Evolutionary conservation across 2,329 filamentous ascomycete genomes (phyloP), one percentile per base, ranked within the genome.

Genomic region (Fusarium sp.): DNA sequence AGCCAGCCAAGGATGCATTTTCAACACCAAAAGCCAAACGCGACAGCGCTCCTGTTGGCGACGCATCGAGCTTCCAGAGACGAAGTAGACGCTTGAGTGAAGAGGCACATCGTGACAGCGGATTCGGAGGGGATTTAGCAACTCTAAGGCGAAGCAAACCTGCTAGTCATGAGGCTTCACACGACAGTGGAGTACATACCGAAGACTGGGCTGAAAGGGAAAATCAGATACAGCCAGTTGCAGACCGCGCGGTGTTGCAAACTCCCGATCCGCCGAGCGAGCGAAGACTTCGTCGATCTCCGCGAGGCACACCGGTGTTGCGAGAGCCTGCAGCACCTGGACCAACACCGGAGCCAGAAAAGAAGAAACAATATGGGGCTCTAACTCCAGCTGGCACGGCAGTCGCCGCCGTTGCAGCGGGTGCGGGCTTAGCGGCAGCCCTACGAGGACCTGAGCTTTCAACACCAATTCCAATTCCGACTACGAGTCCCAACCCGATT

Each of bases 111-210:
- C 85, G 87, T 41, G 89, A 91, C 75, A 91, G 89, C 79, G 88
- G 87, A 30, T 77, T 80, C 54, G 79, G 63, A 30, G 79, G 84
- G 10, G 86, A 84, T 51, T 86, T 87, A 6, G 84, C 87, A 20
- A 79, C 82, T 44, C 81, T 81, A 58, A 80, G 79, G 53, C 81
- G 83, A 62, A 84, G 80, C 71, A 79, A 80, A 57, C 65, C 77
- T 2, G 71, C 79, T 20, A 79, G 80, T 18, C 79, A 83, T 26
- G 81, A 83, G 36, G 77, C 80, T 36, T 81, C 83, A 55, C 85
- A 87, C 48, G 89, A 91, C 75, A 91, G 89, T 79, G 89, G 87
- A 32, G 85, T 90, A 36, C 87, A 90, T 73, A 82, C 89, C 48
- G 85, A 84, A 28, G 87, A 89, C 45, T 84, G 82, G 82, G 72